A percentile compares a stretch with the other conserved stretches of the same genome.
Evolutionary conservation across 305 asterid species (phyloP).

Genomic region (Plantago coronopus): DNA sequence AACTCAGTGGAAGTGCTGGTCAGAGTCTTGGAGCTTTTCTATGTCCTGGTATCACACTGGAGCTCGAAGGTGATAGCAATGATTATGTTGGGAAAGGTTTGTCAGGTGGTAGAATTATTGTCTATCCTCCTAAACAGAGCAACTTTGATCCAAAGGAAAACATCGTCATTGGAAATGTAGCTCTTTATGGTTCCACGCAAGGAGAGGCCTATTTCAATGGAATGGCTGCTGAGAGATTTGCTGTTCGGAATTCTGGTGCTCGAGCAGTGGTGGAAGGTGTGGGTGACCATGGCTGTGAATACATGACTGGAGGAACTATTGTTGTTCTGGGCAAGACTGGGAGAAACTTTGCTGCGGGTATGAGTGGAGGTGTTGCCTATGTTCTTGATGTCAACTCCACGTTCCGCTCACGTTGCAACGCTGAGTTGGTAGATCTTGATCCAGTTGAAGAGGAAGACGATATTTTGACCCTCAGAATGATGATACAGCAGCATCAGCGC

Average conservation of each 20-base stretch:
- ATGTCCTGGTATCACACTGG: slow-evolving; percentile 85
- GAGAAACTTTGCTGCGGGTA: slow-evolving; percentile 98
- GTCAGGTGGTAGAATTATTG: slow-evolving; percentile 88
- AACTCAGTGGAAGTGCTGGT: slow-evolving; percentile 94
- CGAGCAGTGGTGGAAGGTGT: slow-evolving; percentile 98
- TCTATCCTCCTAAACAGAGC: slow-evolving; percentile 92
- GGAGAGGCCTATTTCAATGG: slow-evolving; percentile 99
- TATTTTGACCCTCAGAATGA: slow-evolving; percentile 67
- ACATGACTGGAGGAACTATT: slow-evolving; percentile 96
- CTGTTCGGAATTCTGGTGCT: slow-evolving; percentile 97
- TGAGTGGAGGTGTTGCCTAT: slow-evolving; percentile 97
- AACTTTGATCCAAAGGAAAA: slow-evolving; percentile 88
- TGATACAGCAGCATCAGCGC: slow-evolving; percentile 98
- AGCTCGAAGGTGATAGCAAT: slow-evolving; percentile 99
- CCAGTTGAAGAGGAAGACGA: slow-evolving; percentile 91
- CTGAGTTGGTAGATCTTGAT: slow-evolving; percentile 93
- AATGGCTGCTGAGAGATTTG: slow-evolving; percentile 98
- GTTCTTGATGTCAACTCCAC: slow-evolving; percentile 73
- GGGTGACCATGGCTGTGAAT: slow-evolving; percentile 99
- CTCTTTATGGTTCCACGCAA: slow-evolving; percentile 87
- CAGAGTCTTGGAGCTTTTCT: slow-evolving; percentile 99
- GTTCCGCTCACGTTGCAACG: slow-evolving; percentile 71
- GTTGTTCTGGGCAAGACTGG: slow-evolving; percentile 94
- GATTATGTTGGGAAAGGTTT: slow-evolving; percentile 98
- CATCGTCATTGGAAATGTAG: slow-evolving; percentile 95